phyloP scores from a whole-genome alignment of 495 filamentous ascomycete species.

The Xylaria acuta region DNA sequence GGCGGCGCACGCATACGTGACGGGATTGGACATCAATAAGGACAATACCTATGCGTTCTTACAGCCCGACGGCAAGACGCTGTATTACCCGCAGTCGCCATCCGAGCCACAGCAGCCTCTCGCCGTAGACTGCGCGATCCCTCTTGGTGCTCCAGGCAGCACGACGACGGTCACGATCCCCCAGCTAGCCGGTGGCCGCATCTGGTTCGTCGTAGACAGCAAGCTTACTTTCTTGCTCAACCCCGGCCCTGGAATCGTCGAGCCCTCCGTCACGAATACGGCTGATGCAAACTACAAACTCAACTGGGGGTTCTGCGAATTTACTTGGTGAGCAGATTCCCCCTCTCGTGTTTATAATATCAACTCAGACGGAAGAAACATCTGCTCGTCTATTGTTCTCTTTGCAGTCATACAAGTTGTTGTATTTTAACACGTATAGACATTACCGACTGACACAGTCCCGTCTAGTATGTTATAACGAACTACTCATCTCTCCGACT shows the following conservation, averaged over 20 bases:
- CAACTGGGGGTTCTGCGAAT: slow-evolving; percentile 74
- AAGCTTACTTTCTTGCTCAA: slow-evolving; percentile 74
- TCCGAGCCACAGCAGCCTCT: slow-evolving; percentile 45
- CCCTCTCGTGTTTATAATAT: not conserved
- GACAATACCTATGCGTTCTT: slow-evolving; percentile 66
- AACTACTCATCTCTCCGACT: not conserved
- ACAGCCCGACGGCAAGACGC: slow-evolving; percentile 58
- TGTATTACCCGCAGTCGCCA: slow-evolving; percentile 45
- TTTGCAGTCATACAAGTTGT: not conserved
- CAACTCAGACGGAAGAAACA: not conserved
- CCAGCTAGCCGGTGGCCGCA: slow-evolving; percentile 68
- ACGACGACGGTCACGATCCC: slow-evolving; percentile 68
- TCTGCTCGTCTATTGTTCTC: not conserved
- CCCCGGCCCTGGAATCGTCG: slow-evolving; percentile 70
- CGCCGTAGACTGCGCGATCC: slow-evolving; percentile 64
- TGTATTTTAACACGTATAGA: not conserved
- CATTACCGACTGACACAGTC: not conserved
- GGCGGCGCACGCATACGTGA: slow-evolving; percentile 73
- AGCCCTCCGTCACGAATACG: slow-evolving; percentile 71
- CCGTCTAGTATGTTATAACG: not conserved
- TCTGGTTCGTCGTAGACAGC: slow-evolving; percentile 70
- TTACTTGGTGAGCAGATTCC: slow-evolving; percentile 56
- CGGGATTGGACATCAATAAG: slow-evolving; percentile 67
- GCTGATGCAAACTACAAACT: slow-evolving; percentile 70
- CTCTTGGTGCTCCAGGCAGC: slow-evolving; percentile 64